Evolutionary conservation across 495 filamentous ascomycete species (phyloP).

Genomic region (Xylaria telfairii): DNA sequence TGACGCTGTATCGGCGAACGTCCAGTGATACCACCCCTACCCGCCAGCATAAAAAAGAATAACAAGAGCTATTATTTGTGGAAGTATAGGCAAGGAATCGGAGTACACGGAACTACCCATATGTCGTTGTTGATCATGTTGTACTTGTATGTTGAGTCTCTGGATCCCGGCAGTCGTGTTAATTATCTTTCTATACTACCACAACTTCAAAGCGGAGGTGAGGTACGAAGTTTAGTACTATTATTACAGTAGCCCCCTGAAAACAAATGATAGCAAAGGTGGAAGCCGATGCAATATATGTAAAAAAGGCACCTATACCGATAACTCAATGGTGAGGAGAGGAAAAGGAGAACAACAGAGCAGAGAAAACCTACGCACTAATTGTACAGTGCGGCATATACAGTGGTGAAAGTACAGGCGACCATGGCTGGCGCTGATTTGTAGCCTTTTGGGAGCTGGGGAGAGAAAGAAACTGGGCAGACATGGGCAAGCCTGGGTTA

Average conservation of each 20-base stretch:
- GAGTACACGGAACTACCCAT: slow-evolving; percentile 16
- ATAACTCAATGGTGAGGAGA: neutral
- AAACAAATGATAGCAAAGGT: no score
- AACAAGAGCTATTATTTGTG: neutral
- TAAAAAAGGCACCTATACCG: neutral
- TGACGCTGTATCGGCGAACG: neutral
- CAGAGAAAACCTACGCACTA: no score
- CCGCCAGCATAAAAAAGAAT: neutral
- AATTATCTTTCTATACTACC: no score
- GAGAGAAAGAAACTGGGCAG: slow-evolving; percentile 23
- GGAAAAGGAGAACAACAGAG: neutral
- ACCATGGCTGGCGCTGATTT: neutral
- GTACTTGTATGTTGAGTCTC: neutral
- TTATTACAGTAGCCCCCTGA: no score
- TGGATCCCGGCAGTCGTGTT: neutral
- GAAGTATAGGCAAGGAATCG: slow-evolving; percentile 11
- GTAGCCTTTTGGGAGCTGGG: neutral
- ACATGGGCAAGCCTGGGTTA: neutral
- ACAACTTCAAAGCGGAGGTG: no score
- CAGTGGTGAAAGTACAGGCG: neutral
- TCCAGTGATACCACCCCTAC: neutral
- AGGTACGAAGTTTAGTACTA: no score
- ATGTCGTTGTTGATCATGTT: slow-evolving; percentile 5
- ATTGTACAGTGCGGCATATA: slow-evolving; percentile 1
- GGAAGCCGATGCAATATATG: no score